These are phyloP conservation scores for Pichia ethanolica DNA, from an alignment of 805 yeast genomes.

Conservation along the genomic window DNA sequence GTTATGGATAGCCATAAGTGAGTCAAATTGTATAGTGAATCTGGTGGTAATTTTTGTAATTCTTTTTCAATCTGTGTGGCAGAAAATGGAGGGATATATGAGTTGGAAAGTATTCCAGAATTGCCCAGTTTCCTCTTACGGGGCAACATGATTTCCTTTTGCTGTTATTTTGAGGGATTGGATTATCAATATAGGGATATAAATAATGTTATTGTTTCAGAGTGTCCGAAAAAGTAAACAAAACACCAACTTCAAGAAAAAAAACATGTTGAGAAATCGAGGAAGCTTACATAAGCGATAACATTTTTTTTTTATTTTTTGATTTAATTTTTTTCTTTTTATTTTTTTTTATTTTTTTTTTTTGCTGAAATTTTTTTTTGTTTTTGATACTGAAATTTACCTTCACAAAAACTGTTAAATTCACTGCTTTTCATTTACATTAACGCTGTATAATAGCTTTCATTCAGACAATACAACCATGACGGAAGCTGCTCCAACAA, in stretches of 20 bases:
- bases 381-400: not conserved
- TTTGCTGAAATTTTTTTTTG: not conserved
- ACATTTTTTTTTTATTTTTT: too few species aligned
- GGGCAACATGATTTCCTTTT: not conserved
- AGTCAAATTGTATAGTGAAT: constrained; percentile 26
- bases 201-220: not conserved
- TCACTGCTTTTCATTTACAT: too few species aligned
- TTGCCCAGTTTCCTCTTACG: constrained; percentile 4
- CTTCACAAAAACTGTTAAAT: not conserved
- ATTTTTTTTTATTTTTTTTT: not conserved
- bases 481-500: too few species aligned
- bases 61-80: constrained; percentile 20
- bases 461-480: too few species aligned
- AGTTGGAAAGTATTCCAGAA: constrained; percentile 28
- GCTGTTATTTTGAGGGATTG: too few species aligned
- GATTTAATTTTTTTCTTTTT: not conserved
- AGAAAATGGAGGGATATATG: constrained; percentile 26
- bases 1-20: constrained; percentile 28
- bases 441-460: not conserved
- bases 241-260: not conserved
- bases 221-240: not conserved
- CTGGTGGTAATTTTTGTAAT: constrained; percentile 20
- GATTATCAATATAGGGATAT: too few species aligned
- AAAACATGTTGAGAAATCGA: not conserved
- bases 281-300: not conserved